phyloP scores from a whole-genome alignment of 805 yeast species.

The Cyberlindnera amylophila region DNA sequence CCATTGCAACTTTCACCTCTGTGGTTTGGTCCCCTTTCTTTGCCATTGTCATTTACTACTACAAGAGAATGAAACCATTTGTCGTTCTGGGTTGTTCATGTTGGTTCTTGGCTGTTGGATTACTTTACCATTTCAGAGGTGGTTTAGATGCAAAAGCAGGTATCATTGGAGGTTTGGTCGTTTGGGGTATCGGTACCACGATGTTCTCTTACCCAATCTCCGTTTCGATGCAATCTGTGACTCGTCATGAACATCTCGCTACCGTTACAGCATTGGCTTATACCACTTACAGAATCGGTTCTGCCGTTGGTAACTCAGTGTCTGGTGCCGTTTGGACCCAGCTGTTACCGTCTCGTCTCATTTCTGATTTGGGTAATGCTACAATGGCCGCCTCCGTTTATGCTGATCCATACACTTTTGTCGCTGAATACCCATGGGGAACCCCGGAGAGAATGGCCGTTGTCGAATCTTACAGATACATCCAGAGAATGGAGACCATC shows the following conservation, averaged over 20 bases:
- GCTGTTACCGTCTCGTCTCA: slow-evolving; percentile 42
- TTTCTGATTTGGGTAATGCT: slow-evolving; percentile 32
- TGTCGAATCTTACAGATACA: slow-evolving; percentile 53
- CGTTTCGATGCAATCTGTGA: slow-evolving; percentile 56
- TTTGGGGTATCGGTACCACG: slow-evolving; percentile 69
- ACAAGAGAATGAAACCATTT: slow-evolving; percentile 52
- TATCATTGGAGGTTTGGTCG: slow-evolving; percentile 59
- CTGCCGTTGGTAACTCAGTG: slow-evolving; percentile 58
- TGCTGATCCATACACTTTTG: slow-evolving; percentile 49
- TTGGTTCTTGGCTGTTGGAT: slow-evolving; percentile 58
- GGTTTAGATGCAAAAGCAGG: slow-evolving; percentile 49
- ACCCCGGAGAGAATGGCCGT: slow-evolving; percentile 56
- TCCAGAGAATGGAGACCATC: slow-evolving; percentile 54
- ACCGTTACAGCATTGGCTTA: slow-evolving; percentile 55
- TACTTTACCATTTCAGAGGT: slow-evolving; percentile 53
- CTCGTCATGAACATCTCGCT: slow-evolving; percentile 68
- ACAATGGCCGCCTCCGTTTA: slow-evolving; percentile 46
- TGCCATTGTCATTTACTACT: slow-evolving; percentile 46
- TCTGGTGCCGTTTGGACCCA: slow-evolving; percentile 74
- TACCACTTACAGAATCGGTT: slow-evolving; percentile 56
- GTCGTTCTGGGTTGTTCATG: slow-evolving; percentile 52
- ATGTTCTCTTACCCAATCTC: slow-evolving; percentile 66
- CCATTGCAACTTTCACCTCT: slow-evolving; percentile 57
- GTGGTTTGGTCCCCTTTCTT: slow-evolving; percentile 53
- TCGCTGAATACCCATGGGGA: slow-evolving; percentile 52